Conservation (phyloP, 179 eudicot genomes). For the Beta macrorhiza region DNA sequence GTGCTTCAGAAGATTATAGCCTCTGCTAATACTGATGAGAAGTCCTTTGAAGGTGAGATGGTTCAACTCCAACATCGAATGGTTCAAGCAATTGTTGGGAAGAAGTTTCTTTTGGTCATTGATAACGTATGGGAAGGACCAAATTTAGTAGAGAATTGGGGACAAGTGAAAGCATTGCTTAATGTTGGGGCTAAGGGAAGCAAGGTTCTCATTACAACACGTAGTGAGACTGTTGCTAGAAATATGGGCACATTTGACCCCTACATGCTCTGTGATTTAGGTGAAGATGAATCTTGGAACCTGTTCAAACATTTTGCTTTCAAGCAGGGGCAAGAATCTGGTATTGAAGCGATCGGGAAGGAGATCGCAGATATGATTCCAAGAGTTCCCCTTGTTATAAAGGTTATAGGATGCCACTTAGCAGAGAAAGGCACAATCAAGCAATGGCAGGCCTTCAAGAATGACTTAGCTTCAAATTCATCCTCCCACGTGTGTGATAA, state of each 20-base stretch:
- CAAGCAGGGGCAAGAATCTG: too few species aligned
- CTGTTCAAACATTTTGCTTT: too few species aligned
- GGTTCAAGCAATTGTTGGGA: neutral
- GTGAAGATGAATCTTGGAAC: too few species aligned
- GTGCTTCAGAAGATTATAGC: constrained; percentile 12
- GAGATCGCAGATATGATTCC: too few species aligned
- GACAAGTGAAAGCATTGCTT: too few species aligned
- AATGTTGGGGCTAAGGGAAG: neutral
- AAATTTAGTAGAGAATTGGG: neutral
- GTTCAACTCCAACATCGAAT: neutral
- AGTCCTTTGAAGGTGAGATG: neutral
- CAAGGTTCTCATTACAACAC: constrained; percentile 22
- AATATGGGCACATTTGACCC: too few species aligned
- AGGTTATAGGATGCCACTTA: neutral
- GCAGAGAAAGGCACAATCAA: too few species aligned
- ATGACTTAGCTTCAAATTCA: neutral
- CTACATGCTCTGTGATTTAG: too few species aligned
- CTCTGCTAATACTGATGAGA: neutral
- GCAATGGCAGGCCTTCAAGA: constrained; percentile 11
- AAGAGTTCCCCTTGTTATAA: too few species aligned
- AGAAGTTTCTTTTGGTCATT: constrained; percentile 16
- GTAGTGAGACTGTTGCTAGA: constrained; percentile 6
- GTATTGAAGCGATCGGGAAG: too few species aligned
- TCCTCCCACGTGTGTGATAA: neutral
- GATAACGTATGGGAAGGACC: constrained; percentile 16